These are phyloP conservation scores for Persicaria tinctoria DNA, from an alignment of 148 eudicot species.

Conservation along the genomic window DNA sequence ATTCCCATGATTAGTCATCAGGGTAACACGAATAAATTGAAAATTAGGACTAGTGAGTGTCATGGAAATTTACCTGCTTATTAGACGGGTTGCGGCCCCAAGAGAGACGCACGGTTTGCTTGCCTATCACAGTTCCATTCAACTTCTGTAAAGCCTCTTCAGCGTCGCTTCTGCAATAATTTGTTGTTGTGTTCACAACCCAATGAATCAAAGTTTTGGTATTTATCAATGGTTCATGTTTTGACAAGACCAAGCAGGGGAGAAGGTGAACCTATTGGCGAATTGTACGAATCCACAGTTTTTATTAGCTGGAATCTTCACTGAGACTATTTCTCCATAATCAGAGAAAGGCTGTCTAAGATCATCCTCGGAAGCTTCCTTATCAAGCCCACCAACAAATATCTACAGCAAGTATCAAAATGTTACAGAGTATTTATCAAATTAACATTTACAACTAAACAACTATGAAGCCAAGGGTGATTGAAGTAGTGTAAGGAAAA, in stretches of 20 bases:
- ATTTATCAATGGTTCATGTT: conserved; percentile 47
- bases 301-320: conserved; percentile 92
- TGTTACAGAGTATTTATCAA: too few relatives aligned
- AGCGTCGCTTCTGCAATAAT: conserved; percentile 43
- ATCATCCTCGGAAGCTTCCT: conserved; percentile 79
- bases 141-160: conserved; percentile 88
- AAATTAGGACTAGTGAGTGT: neutral
- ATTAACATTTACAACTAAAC: too few relatives aligned
- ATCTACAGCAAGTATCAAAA: conserved; percentile 36
- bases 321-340: conserved; percentile 85
- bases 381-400: conserved; percentile 97
- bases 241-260: conserved; percentile 68
- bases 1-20: conserved; percentile 3
- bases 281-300: conserved; percentile 98
- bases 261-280: conserved; percentile 53
- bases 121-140: conserved; percentile 77
- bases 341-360: conserved; percentile 84
- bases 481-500: conserved; percentile 1
- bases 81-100: conserved; percentile 96
- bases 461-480: neutral
- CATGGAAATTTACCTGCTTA: conserved; percentile 58
- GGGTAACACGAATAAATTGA: neutral
- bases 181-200: conserved; percentile 26
- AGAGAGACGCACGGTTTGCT: conserved; percentile 93
- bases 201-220: conserved; percentile 35